phyloP scores from a whole-genome alignment of 768 basidiomycete genomes.

The Rhizopogon vulgaris region DNA sequence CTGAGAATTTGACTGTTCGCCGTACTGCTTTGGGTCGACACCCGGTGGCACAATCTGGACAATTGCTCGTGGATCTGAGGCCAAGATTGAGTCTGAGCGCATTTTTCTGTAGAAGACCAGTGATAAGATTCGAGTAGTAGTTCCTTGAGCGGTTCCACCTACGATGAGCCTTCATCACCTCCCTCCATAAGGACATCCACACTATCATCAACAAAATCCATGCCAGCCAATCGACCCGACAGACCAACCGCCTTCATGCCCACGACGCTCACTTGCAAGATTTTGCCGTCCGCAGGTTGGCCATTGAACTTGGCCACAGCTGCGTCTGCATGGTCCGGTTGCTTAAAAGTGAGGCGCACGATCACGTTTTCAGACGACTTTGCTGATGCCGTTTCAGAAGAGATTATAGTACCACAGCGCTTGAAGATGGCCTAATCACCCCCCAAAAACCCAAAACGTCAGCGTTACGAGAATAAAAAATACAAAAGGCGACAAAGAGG shows the following conservation, averaged over 20 bases:
- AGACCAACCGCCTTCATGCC: slow-evolving; percentile 51
- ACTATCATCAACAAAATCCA: slow-evolving; percentile 37
- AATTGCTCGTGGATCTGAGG: slow-evolving; percentile 54
- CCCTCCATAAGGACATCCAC: slow-evolving; percentile 54
- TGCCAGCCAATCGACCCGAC: slow-evolving; percentile 50
- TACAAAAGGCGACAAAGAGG: neutral
- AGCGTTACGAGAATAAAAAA: neutral
- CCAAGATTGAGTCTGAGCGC: slow-evolving; percentile 72
- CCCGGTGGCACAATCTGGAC: slow-evolving; percentile 68
- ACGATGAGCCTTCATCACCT: slow-evolving; percentile 47
- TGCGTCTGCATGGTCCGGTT: slow-evolving; percentile 49
- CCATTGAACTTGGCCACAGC: slow-evolving; percentile 75
- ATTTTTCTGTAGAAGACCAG: slow-evolving; percentile 54
- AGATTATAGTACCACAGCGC: slow-evolving; percentile 63
- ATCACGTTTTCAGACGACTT: slow-evolving; percentile 33
- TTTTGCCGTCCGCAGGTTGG: slow-evolving; percentile 77
- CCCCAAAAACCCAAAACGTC: neutral
- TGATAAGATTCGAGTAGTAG: neutral
- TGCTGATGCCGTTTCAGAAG: slow-evolving; percentile 21
- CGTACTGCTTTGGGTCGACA: slow-evolving; percentile 47
- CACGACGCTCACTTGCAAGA: slow-evolving; percentile 58
- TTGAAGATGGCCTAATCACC: slow-evolving; percentile 63
- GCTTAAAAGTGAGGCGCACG: slow-evolving; percentile 72
- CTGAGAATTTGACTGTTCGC: slow-evolving; percentile 22
- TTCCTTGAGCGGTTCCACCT: slow-evolving; percentile 7